Evolutionary conservation across 345 rosid genomes (phyloP).

Genomic region (Populus ilicifolia): DNA sequence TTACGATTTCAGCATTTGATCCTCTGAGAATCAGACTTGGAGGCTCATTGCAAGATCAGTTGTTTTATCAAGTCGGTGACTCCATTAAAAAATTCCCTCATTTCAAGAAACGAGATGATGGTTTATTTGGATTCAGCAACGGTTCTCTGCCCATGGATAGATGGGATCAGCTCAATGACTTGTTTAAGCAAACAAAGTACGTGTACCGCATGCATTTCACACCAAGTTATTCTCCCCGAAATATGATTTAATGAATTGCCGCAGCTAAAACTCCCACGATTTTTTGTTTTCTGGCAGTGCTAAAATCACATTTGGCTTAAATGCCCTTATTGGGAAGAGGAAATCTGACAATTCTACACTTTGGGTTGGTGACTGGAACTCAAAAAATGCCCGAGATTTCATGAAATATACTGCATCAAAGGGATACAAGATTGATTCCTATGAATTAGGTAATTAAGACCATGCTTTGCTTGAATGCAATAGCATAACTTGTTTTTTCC

Average conservation of each 20-base stretch:
- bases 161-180: conserved; percentile 49
- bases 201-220: not conserved
- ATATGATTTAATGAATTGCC: too few species aligned
- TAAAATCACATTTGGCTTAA: conserved; percentile 41
- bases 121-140: conserved; percentile 46
- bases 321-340: conserved; percentile 43
- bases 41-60: conserved; percentile 53
- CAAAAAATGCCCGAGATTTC: conserved; percentile 39
- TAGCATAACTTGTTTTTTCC: too few species aligned
- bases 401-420: conserved; percentile 43
- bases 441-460: conserved; percentile 43
- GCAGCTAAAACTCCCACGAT: not conserved
- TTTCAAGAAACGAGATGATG: conserved; percentile 18
- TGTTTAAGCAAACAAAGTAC: conserved; percentile 44
- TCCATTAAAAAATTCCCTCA: conserved; percentile 27
- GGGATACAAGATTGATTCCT: conserved; percentile 57
- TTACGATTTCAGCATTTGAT: conserved; percentile 38
- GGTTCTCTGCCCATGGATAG: conserved; percentile 47
- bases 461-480: not conserved
- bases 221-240: too few species aligned
- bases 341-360: not conserved
- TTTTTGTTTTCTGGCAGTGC: conserved; percentile 24
- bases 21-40: conserved; percentile 45
- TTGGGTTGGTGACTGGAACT: conserved; percentile 47
- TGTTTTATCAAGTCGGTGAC: conserved; percentile 38